A percentile compares a stretch with the other conserved stretches of the same genome.
Evolutionary conservation across 1,284 basidiomycete species (phyloP).

Genomic region (Paramarasmius palmivorus): DNA sequence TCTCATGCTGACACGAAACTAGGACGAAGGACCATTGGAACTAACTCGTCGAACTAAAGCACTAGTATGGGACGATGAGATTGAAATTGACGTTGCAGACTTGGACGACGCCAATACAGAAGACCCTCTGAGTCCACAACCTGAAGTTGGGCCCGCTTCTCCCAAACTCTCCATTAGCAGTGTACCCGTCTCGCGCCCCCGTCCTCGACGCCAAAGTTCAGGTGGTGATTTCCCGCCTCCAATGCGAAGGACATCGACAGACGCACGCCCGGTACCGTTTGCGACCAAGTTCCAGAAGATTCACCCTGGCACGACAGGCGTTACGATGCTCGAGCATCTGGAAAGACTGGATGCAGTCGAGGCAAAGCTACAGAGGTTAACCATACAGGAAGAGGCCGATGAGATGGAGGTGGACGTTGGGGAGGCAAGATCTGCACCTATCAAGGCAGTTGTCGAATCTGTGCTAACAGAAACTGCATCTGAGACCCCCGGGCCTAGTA

Average conservation of each 20-base stretch:
- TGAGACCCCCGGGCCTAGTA: not conserved
- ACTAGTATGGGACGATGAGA: slow-evolving; percentile 82
- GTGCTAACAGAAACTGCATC: not conserved
- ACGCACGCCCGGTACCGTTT: slow-evolving; percentile 77
- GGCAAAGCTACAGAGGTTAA: slow-evolving; percentile 70
- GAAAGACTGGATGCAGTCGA: slow-evolving; percentile 81
- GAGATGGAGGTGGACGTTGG: slow-evolving; percentile 58
- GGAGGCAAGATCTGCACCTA: slow-evolving; percentile 37
- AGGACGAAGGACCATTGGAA: slow-evolving; percentile 82
- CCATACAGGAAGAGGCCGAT: slow-evolving; percentile 47
- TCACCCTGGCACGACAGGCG: slow-evolving; percentile 79
- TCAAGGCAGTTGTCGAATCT: slow-evolving; percentile 3
- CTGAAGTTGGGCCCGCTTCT: slow-evolving; percentile 34
- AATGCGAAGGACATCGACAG: slow-evolving; percentile 60
- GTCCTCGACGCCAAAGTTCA: slow-evolving; percentile 59
- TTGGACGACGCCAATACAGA: slow-evolving; percentile 33
- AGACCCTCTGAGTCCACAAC: slow-evolving; percentile 25
- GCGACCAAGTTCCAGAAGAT: slow-evolving; percentile 75
- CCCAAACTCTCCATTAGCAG: slow-evolving; percentile 61
- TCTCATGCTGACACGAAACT: slow-evolving; percentile 11
- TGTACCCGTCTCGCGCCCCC: slow-evolving; percentile 58
- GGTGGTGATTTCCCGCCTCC: slow-evolving; percentile 74
- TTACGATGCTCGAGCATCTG: slow-evolving; percentile 78
- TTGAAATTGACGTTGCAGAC: slow-evolving; percentile 71
- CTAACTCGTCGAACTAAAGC: slow-evolving; percentile 77